Base-by-base conservation (phyloP, 2,329 filamentous ascomycete species). In the Fusarium piperis region DNA sequence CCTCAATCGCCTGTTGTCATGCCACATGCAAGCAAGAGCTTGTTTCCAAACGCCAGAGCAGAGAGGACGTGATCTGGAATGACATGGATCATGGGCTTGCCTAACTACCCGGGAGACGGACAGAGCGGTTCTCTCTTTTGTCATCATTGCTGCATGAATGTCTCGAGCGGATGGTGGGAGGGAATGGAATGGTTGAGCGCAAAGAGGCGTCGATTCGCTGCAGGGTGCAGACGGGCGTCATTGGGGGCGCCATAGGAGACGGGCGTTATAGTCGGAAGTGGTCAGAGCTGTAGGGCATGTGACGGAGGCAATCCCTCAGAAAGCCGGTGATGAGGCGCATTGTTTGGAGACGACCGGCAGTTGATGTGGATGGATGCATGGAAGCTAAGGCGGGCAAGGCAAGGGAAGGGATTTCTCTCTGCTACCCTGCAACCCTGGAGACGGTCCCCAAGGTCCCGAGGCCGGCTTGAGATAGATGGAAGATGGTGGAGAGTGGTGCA, bases 351-450 rank as follows among this genome's bases (percentile, higher is more conserved):
- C 41, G 36, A 64, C 52, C 72, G 74, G 74, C 68, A 76, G 64
- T 75, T 75, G 64, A 57, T 58, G 62, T 66, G 66, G 64, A 62
- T 72, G 68, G 59, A 68, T 57, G 44, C 44, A 48, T 48, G 44
- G 41, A 46, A 46, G 23, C 30, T 20, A 62, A 44, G 23, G 26
- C 41, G 39, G 16, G 32, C 41, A 46, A 51, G 57, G 38, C n/a
- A 36, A 67, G 51, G 30, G 13, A 23, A 55, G 32, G 18, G 51
- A 55, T 6, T 33, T n/a, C 26, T 48, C 46, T 59, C 57, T 66
- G 63, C 59, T 73, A 63, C 48, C 67, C 64, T 64, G 46, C 60
- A 69, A 48, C 38, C 58, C 57, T 64, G 51, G 64, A 67, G 60
- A 62, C 60, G 60, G 60, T 36, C 30, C 33, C 39, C 30, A 26